Percentiles rank a stretch among this genome's conserved stretches.
These are phyloP conservation scores for Arthrobotrys sphaeroides DNA, from an alignment of 2,329 filamentous ascomycete genomes.

Conservation along the genomic window DNA sequence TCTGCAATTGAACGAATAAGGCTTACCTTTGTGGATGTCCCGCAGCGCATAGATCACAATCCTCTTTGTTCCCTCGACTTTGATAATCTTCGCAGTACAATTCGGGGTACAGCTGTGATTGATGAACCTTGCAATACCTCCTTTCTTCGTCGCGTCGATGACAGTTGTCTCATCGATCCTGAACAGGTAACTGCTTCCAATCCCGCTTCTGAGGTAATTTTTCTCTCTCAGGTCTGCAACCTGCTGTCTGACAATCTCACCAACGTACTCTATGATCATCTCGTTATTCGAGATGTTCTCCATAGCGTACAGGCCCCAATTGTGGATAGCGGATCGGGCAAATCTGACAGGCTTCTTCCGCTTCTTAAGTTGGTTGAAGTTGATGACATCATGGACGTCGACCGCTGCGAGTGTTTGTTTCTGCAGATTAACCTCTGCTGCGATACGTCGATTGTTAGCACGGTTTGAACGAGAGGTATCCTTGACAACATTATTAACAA, in stretches of 20 bases:
- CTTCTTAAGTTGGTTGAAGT: conserved; percentile 99
- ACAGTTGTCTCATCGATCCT: conserved; percentile 97
- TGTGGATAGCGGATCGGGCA: conserved; percentile 95
- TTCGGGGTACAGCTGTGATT: conserved; percentile 98
- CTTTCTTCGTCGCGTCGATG: conserved; percentile 97
- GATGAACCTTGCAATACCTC: conserved; percentile 97
- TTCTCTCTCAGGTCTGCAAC: conserved; percentile 96
- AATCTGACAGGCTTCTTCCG: conserved; percentile 99
- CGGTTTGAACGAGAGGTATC: conserved; percentile 92
- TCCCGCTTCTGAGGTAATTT: conserved; percentile 92
- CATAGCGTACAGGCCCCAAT: conserved; percentile 97
- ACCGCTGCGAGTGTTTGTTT: conserved; percentile 80
- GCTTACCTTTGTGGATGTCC: conserved; percentile 92
- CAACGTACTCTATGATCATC: conserved; percentile 99
- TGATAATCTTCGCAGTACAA: conserved; percentile 99
- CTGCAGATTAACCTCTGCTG: conserved; percentile 94
- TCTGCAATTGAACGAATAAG: background rate
- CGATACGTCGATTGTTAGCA: conserved; percentile 91
- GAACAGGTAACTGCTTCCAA: conserved; percentile 97
- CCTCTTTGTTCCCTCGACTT: conserved; percentile 95
- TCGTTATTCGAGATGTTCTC: conserved; percentile 97
- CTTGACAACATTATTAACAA: conserved; percentile 74
- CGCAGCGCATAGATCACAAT: conserved; percentile 98
- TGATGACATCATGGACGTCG: conserved; percentile 85
- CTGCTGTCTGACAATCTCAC: conserved; percentile 94